Evolutionary conservation across 257 asterid genomes (phyloP).

Genomic region (Penstemon eatonii): DNA sequence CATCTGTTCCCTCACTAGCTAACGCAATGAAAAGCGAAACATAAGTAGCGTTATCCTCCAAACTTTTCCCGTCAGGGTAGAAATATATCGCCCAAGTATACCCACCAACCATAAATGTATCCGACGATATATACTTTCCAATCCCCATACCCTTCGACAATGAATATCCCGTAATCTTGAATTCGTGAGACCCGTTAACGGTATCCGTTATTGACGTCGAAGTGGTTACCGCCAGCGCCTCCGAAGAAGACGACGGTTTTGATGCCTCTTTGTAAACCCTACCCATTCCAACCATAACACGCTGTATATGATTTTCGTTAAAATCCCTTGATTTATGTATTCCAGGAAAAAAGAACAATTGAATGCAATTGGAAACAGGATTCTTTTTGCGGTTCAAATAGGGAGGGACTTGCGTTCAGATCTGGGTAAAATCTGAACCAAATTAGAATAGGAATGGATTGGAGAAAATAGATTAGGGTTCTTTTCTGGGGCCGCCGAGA

Average conservation of each 20-base stretch:
- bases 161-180: slow-evolving; percentile 81
- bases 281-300: slow-evolving; percentile 56
- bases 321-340: no score
- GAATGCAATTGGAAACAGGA: no score
- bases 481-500: slow-evolving; percentile 25
- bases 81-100: slow-evolving; percentile 90
- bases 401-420: neutral
- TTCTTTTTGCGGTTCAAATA: no score
- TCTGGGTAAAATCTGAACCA: slow-evolving; percentile 34
- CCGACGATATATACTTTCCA: slow-evolving; percentile 85
- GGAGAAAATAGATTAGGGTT: neutral
- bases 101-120: slow-evolving; percentile 86
- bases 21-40: slow-evolving; percentile 83
- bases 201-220: slow-evolving; percentile 83
- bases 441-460: slow-evolving; percentile 21
- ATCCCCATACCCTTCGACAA: slow-evolving; percentile 81
- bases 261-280: slow-evolving; percentile 54
- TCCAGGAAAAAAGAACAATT: no score
- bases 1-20: slow-evolving; percentile 86
- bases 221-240: slow-evolving; percentile 50
- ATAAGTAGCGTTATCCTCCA: slow-evolving; percentile 78
- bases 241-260: slow-evolving; percentile 49
- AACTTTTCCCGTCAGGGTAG: slow-evolving; percentile 93
- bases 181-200: slow-evolving; percentile 79
- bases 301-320: neutral